phyloP scores from a whole-genome alignment of 1,139 yeast species.

The Meyerozyma guilliermondii region DNA sequence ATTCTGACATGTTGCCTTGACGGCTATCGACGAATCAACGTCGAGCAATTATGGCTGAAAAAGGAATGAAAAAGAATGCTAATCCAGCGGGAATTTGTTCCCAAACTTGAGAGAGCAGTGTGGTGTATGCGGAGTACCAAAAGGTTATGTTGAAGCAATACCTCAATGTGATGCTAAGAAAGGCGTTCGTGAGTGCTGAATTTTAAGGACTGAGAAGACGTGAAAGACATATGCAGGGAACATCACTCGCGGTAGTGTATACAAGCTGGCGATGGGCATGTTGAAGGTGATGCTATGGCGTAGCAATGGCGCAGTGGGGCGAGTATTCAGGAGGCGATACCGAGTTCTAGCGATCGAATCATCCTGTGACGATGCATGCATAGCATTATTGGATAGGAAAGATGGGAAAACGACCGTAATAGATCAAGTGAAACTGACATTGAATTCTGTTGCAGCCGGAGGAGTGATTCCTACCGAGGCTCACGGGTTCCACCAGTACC shows the following conservation, averaged over 20 bases:
- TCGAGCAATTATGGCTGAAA: background rate
- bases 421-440: constrained; percentile 59
- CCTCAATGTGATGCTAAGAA: background rate
- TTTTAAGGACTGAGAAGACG: background rate
- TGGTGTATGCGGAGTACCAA: too few species aligned
- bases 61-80: background rate
- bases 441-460: constrained; percentile 63
- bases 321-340: constrained; percentile 31
- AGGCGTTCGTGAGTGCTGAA: background rate
- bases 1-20: constrained; percentile 22
- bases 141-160: background rate
- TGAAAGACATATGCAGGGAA: background rate
- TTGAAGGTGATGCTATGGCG: background rate
- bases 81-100: background rate
- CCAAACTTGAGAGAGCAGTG: too few species aligned
- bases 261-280: background rate
- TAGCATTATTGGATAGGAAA: constrained; percentile 61
- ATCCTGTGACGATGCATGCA: constrained; percentile 94
- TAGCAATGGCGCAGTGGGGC: background rate
- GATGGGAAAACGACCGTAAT: constrained; percentile 44
- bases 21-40: background rate
- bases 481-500: constrained; percentile 65
- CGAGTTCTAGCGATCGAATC: constrained; percentile 82
- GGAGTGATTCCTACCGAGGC: constrained; percentile 92
- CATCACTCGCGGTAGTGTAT: background rate